Evolutionary conservation across 2,329 filamentous ascomycete species (phyloP), one percentile per base, ranked within the genome.

Genomic region (Mycosphaerella sp.): DNA sequence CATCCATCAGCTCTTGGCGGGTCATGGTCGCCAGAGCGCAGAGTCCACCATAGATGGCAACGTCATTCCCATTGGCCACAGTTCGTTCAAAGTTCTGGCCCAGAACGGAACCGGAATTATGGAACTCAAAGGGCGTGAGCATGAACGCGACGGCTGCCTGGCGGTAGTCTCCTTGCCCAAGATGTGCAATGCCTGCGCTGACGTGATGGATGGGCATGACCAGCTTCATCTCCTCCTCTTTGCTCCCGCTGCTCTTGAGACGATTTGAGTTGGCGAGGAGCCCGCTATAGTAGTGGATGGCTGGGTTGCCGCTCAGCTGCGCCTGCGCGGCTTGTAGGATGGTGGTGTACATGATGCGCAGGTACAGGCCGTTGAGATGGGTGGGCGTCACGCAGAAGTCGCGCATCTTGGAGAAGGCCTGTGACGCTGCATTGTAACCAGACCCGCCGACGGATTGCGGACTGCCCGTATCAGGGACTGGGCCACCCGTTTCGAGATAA

Each of bases 11-110:
- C 55, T 88, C 82, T 6, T 77, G 74, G 42, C 93, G 82, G 53
- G 87, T 79, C 86, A 97, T 94, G 1, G 88, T 89, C 21, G 91
- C 91, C 18, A 98, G 79, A 5, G 93, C 88, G 58, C 91, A 85
- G 18, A 98, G 80, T 4, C 88, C 90, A 43, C 91, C 93, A 62
- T 97, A 98, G 7, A 93, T 80, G 16, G 93, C 91, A 17, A 98
- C 75, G 62, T 98, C 93, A 65, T 96, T 96, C 6, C 84, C 79
- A 25, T 83, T 89, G 41, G 88, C 76, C 21, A 95, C 77, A 45
- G 87, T 80, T 55, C 82, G 86, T 67, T 86, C 86, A 52, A 73
- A 75, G 63, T 78, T 69, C 53, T 81, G 66, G 64, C 73, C 68
- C 53, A 76, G 65, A n/a, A 72, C 67, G 1, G 69, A 56, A 27